Percentiles rank a stretch among this genome's conserved stretches.
Evolutionary conservation across 2,329 filamentous ascomycete genomes (phyloP).

Genomic region (Colletotrichum sp.): DNA sequence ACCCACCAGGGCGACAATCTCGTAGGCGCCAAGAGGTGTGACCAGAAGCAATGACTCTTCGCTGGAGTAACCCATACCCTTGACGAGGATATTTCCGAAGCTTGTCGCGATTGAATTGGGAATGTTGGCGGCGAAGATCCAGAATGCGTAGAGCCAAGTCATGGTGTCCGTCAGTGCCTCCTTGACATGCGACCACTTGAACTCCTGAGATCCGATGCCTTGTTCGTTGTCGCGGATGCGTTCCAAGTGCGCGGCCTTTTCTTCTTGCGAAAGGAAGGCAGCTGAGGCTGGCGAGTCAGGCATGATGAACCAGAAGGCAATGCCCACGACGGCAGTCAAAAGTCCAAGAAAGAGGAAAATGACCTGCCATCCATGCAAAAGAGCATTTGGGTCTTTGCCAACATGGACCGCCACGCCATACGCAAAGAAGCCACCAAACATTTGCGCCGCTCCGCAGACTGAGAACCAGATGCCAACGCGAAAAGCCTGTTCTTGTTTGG

Average conservation of each 20-base stretch:
- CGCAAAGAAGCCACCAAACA: constrained; percentile 43
- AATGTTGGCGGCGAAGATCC: constrained; percentile 29
- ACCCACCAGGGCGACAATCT: constrained; percentile 61
- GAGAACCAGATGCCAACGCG: constrained; percentile 72
- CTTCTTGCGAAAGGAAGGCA: constrained; percentile 58
- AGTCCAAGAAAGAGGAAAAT: constrained; percentile 60
- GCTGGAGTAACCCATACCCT: constrained; percentile 66
- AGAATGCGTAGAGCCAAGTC: constrained; percentile 29
- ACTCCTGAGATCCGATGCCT: constrained; percentile 73
- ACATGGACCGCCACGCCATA: constrained; percentile 57
- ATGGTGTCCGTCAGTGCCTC: constrained; percentile 31
- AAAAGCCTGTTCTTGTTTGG: constrained; percentile 69
- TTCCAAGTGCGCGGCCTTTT: constrained; percentile 43
- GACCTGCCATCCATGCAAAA: constrained; percentile 71
- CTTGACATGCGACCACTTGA: constrained; percentile 65
- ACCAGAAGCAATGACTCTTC: constrained; percentile 69
- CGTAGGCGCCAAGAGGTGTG: constrained; percentile 68
- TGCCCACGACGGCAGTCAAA: constrained; percentile 53
- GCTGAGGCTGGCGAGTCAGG: constrained; percentile 46
- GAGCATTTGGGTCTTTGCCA: constrained; percentile 30
- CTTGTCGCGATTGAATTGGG: constrained; percentile 37
- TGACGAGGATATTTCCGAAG: constrained; percentile 47
- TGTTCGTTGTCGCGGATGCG: constrained; percentile 69
- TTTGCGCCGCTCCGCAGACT: constrained; percentile 51
- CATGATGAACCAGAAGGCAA: constrained; percentile 54